Conservation (phyloP, 805 yeast genomes). For the Candida glaebosa region DNA sequence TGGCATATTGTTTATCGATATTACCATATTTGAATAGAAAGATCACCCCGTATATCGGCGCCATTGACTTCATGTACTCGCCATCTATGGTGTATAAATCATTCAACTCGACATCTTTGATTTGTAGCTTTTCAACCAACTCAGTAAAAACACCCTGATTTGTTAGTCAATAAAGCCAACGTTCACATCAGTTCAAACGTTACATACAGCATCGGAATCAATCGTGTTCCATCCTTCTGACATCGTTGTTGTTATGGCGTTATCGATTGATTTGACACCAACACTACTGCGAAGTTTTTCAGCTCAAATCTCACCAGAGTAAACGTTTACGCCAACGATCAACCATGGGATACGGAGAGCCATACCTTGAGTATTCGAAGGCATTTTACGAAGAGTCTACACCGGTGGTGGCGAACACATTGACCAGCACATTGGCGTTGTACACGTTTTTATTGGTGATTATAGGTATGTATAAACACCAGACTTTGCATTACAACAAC, state of each 20-base stretch:
- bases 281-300: background rate
- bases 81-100: constrained; percentile 55
- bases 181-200: background rate
- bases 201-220: constrained; percentile 57
- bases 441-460: constrained; percentile 1
- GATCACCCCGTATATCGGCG: constrained; percentile 55
- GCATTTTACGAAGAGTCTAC: background rate
- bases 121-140: constrained; percentile 53
- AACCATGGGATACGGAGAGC: constrained; percentile 1
- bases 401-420: constrained; percentile 1
- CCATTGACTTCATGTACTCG: constrained; percentile 29
- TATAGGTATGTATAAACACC: constrained; percentile 1
- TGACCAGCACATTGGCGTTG: constrained; percentile 1
- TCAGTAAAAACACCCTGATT: constrained; percentile 58
- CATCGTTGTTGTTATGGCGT: background rate
- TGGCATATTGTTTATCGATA: constrained; percentile 30
- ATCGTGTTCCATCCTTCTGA: constrained; percentile 55
- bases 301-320: too few relatives aligned
- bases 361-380: constrained; percentile 1
- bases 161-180: constrained; percentile 10
- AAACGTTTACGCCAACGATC: too few relatives aligned
- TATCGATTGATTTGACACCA: background rate
- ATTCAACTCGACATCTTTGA: constrained; percentile 51
- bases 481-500: background rate
- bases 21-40: constrained; percentile 59